These are phyloP conservation scores for Skeletonema grethae DNA, from an alignment of 108 stramenopile genomes.

Conservation along the genomic window DNA sequence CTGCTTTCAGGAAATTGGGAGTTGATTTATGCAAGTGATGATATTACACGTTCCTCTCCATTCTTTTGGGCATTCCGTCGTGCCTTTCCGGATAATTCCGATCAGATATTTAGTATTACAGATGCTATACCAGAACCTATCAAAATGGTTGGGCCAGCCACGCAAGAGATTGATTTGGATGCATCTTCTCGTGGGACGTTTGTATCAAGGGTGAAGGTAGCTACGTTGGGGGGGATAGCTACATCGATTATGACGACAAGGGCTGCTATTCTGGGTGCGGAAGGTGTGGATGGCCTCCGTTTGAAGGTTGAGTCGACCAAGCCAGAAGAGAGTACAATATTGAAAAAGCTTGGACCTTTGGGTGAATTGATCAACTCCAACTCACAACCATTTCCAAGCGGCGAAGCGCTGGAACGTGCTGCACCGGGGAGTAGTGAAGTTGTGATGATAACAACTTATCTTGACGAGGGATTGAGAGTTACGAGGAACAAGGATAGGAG, in stretches of 20 bases:
- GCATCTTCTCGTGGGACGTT: conserved; percentile 55
- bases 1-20: conserved; percentile 79
- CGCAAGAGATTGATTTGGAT: conserved; percentile 69
- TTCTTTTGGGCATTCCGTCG: conserved; percentile 90
- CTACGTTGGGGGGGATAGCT: conserved; percentile 79
- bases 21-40: conserved; percentile 77
- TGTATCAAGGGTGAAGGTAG: conserved; percentile 81
- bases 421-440: conserved; percentile 73
- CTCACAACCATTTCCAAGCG: conserved; percentile 75
- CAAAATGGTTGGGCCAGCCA: conserved; percentile 86
- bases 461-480: conserved; percentile 76
- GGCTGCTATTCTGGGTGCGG: conserved; percentile 51
- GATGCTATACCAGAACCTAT: conserved; percentile 80
- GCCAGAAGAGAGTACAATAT: conserved; percentile 74
- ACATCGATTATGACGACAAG: conserved; percentile 90
- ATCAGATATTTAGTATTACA: conserved; percentile 84
- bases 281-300: conserved; percentile 66
- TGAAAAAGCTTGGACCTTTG: conserved; percentile 69
- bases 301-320: conserved; percentile 78
- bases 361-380: conserved; percentile 61
- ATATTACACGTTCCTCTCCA: conserved; percentile 77
- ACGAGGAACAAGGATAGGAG: conserved; percentile 62
- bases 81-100: conserved; percentile 78
- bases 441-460: conserved; percentile 72
- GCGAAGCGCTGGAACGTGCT: conserved; percentile 72